phyloP scores from a whole-genome alignment of 2,329 filamentous ascomycete genomes.

The Pestalotiopsis sp. region DNA sequence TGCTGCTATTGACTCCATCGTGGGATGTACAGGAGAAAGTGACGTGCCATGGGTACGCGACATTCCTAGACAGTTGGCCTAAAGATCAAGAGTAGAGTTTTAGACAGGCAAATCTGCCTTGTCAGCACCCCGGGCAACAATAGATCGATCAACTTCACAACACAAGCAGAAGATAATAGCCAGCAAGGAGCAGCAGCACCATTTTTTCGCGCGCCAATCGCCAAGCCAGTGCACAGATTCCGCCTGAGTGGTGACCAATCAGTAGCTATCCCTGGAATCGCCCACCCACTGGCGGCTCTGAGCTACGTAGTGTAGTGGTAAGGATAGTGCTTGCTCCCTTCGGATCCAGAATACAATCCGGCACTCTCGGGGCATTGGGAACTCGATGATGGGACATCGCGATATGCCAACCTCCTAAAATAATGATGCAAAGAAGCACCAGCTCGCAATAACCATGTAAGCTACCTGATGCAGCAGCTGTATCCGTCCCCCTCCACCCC shows the following conservation, averaged over 20 bases:
- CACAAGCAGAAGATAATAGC: neutral
- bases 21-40: neutral
- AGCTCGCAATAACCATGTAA: constrained; percentile 10
- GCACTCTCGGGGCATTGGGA: constrained; percentile 2
- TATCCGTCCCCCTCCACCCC: neutral
- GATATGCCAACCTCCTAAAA: constrained; percentile 4
- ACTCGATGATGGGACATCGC: constrained; percentile 4
- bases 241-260: neutral
- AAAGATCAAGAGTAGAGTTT: neutral
- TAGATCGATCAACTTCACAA: neutral
- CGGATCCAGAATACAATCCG: neutral
- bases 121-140: neutral
- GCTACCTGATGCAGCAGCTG: neutral
- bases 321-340: neutral
- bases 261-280: neutral
- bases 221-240: neutral
- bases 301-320: neutral
- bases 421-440: constrained; percentile 6
- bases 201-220: neutral
- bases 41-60: neutral
- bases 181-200: neutral
- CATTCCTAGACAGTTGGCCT: neutral
- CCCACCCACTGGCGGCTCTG: neutral
- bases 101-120: neutral
- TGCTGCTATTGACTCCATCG: neutral